A percentile compares a stretch with the other conserved stretches of the same genome.
Conservation (phyloP, 257 asterid genomes). For the Nicotiana tabacum region DNA sequence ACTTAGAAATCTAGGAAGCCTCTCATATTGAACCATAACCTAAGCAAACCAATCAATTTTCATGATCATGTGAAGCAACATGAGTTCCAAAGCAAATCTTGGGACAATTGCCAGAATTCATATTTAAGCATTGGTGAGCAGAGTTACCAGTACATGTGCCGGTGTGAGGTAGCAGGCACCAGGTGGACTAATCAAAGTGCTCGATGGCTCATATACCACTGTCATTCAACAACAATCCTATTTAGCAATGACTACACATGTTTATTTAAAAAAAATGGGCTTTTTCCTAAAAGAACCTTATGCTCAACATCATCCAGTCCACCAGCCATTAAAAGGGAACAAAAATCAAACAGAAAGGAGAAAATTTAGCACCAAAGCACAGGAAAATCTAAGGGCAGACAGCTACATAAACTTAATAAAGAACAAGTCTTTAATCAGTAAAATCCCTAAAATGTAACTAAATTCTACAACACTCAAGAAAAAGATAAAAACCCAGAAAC, state of each 20-base stretch:
- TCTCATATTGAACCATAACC: background rate
- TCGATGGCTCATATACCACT: too few species aligned
- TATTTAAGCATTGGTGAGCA: background rate
- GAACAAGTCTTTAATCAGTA: background rate
- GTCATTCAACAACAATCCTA: too few species aligned
- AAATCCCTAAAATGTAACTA: background rate
- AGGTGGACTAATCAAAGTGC: too few species aligned
- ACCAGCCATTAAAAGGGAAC: background rate
- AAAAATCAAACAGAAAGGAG: background rate
- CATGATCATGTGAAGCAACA: background rate
- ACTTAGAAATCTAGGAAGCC: background rate
- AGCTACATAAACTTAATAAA: background rate
- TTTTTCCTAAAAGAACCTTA: background rate
- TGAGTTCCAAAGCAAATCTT: background rate
- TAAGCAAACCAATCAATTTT: background rate
- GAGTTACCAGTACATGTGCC: too few species aligned
- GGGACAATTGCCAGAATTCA: background rate
- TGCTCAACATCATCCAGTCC: background rate
- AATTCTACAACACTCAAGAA: background rate
- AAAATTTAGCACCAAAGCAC: background rate
- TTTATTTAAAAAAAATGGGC: background rate
- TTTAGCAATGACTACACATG: background rate
- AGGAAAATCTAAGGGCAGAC: background rate
- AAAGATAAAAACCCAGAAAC: background rate
- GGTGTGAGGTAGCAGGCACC: too few species aligned